Evolutionary conservation across 2,329 filamentous ascomycete genomes (phyloP).

Genomic region (Chalaropsis thielavioides): DNA sequence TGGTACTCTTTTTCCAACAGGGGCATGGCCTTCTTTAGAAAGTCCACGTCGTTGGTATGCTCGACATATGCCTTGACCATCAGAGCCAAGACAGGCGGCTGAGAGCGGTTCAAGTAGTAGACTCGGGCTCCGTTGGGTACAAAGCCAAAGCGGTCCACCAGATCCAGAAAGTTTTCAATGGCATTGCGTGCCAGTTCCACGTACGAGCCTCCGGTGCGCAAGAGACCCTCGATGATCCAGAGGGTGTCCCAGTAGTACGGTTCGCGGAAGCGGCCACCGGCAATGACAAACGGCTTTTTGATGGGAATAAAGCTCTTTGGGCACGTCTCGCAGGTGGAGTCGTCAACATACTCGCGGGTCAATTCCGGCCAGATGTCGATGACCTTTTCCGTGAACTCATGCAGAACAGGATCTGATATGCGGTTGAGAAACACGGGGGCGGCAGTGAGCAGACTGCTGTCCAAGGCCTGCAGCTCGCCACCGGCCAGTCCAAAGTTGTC

Average conservation of each 20-base stretch:
- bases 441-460: constrained; percentile 36
- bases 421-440: constrained; percentile 43
- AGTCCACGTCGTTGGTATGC: constrained; percentile 47
- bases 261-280: constrained; percentile 56
- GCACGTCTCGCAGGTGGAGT: constrained; percentile 42
- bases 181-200: constrained; percentile 49
- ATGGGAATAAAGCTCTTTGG: constrained; percentile 51
- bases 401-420: constrained; percentile 42
- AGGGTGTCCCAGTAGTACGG: constrained; percentile 60
- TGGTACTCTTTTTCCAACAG: constrained; percentile 48
- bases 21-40: constrained; percentile 44
- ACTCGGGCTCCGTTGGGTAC: constrained; percentile 53
- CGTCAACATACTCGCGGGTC: constrained; percentile 42
- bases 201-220: constrained; percentile 50
- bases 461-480: constrained; percentile 44
- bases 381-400: constrained; percentile 47
- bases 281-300: constrained; percentile 55
- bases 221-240: constrained; percentile 52
- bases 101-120: constrained; percentile 55
- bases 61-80: constrained; percentile 53
- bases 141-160: constrained; percentile 50
- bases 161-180: constrained; percentile 55
- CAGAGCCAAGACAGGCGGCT: constrained; percentile 49
- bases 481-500: constrained; percentile 50
- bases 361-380: constrained; percentile 57